A percentile compares a stretch with the other conserved stretches of the same genome.
These are phyloP conservation scores for Pilaira anomala DNA, from an alignment of 192 early-diverging fungal species.

Conservation along the genomic window DNA sequence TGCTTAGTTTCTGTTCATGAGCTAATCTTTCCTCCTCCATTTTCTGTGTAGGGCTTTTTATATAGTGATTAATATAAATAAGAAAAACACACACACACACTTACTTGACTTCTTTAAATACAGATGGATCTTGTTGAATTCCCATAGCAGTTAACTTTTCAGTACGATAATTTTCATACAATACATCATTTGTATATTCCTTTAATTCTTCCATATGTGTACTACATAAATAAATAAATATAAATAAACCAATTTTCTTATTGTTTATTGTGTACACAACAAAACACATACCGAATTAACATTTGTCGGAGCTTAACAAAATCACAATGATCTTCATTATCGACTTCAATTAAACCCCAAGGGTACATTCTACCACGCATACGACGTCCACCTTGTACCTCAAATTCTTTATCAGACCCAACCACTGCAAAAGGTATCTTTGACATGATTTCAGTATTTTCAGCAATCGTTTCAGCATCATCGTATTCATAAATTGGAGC, in stretches of 20 bases:
- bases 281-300: conserved; percentile 56
- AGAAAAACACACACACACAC: conserved; percentile 12
- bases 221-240: conserved; percentile 30
- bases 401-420: conserved; percentile 84
- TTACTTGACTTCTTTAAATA: conserved; percentile 74
- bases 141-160: conserved; percentile 87
- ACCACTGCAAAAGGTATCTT: conserved; percentile 97
- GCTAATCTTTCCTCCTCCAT: conserved; percentile 88
- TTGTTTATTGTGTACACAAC: too few relatives aligned
- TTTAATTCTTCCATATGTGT: conserved; percentile 98
- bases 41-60: conserved; percentile 50
- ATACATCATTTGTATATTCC: conserved; percentile 84
- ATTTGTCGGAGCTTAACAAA: conserved; percentile 94
- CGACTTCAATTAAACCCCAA: conserved; percentile 96
- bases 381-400: conserved; percentile 72
- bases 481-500: conserved; percentile 80
- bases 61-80: conserved; percentile 1
- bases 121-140: conserved; percentile 74
- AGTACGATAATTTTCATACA: conserved; percentile 96
- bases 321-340: conserved; percentile 94
- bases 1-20: conserved; percentile 93
- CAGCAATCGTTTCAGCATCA: conserved; percentile 76
- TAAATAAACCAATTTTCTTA: background rate
- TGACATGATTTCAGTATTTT: conserved; percentile 76
- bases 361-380: conserved; percentile 91